Evolutionary conservation across 2,329 filamentous ascomycete species (phyloP), one percentile per base, ranked within the genome.

Genomic region (Ceratocystiopsis sp.): DNA sequence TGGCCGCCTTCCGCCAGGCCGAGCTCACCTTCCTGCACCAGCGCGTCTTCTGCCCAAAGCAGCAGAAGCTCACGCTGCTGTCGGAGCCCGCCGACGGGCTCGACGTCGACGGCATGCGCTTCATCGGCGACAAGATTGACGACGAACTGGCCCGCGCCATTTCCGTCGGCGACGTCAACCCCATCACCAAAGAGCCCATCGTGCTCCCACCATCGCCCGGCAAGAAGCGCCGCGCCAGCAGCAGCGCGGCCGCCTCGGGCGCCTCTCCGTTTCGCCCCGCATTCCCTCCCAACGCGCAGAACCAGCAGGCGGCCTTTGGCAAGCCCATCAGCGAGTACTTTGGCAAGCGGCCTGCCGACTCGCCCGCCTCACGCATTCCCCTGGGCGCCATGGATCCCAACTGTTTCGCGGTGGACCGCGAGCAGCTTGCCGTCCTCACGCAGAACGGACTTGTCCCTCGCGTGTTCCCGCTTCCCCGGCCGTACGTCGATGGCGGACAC

Each of bases 21-120:
- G 91, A 98, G 59, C 63, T 84, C 51, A 96, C 91, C 0, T 98
- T 98, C 55, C 63, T 95, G 16, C 83, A 96, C 55, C 91, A 95
- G 62, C 83, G 91, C 61, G 89, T 96, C 3, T 98, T 84, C 58
- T 96, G 89, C 57, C 86, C 89, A 0, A 64, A 68, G 35, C 68
- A 71, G 37, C 68, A 78, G 45, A 65, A 75, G 48, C 61, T 96
- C 38, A 82, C 94, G 36, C 78, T 85, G 47, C 67, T 94, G 46
- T 91, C 78, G 1, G 67, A 75, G 14, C 70, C 80, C 0, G 72
- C 75, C 1, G 63, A 70, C 7, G 73, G 73, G 5, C 58, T 85
- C 18, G 72, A 78, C 19, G 64, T 78, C 1, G 73, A 77, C 11
- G 73, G 80, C 37, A 78, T 94, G 69, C 73, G 80, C 1, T 96